These are phyloP conservation scores for Stagonosporopsis vannaccii DNA, from an alignment of 2,329 filamentous ascomycete species.

Conservation along the genomic window DNA sequence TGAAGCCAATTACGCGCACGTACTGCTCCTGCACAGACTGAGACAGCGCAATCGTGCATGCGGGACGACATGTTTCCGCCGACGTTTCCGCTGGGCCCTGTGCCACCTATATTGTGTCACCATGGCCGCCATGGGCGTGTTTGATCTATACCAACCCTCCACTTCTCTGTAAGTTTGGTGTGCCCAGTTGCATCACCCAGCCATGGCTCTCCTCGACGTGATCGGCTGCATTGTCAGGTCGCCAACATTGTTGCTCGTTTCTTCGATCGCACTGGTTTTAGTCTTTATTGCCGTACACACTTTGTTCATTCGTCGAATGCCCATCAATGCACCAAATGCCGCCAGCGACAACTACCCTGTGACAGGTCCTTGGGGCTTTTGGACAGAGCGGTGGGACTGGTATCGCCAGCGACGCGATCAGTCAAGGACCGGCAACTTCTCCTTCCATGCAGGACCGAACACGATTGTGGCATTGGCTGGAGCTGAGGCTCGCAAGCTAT, in stretches of 20 bases:
- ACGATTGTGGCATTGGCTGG: slow-evolving; percentile 57
- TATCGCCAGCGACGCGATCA: slow-evolving; percentile 43
- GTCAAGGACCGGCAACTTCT: slow-evolving; percentile 55
- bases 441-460: slow-evolving; percentile 57
- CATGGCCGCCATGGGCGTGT: neutral
- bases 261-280: slow-evolving; percentile 17
- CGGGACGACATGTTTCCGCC: slow-evolving; percentile 17
- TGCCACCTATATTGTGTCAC: slow-evolving; percentile 3
- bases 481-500: slow-evolving; percentile 52
- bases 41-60: neutral
- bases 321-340: slow-evolving; percentile 29
- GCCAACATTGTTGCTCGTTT: slow-evolving; percentile 21
- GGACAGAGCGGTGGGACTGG: slow-evolving; percentile 57
- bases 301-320: slow-evolving; percentile 29
- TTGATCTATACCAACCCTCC: neutral
- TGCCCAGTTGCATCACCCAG: neutral
- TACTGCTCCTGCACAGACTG: slow-evolving; percentile 9
- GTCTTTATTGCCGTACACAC: slow-evolving; percentile 23
- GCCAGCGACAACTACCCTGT: slow-evolving; percentile 48
- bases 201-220: slow-evolving; percentile 22
- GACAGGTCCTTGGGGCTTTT: slow-evolving; percentile 56
- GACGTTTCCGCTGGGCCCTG: neutral
- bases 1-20: slow-evolving; percentile 11
- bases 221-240: slow-evolving; percentile 10
- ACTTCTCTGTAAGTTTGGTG: neutral